Base-by-base conservation (phyloP, 2,329 filamentous ascomycete genomes). In the Penicillium vulpinum region DNA sequence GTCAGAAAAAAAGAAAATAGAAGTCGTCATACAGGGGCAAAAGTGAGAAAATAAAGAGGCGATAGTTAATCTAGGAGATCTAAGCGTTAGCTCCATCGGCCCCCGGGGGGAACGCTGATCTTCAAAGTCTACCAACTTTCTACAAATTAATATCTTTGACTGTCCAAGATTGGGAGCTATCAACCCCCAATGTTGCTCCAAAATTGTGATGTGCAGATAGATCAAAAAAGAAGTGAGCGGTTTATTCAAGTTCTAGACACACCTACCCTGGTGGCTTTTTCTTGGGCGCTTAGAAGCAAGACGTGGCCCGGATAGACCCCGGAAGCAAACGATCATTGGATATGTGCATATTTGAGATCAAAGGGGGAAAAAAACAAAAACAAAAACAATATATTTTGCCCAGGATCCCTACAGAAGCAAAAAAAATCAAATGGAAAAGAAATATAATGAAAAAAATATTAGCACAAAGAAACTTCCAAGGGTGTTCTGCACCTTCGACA, bases 381-480 rank as follows among this genome's bases (percentile, higher is more conserved):
- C 22, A 43, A 24, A 16, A 4, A 35, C 43, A 28, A 28, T 4
- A 40, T 22, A 4, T 8, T 33, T 35, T 35, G 9, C 8, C 22
- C n/a, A 5, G 13, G 16, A 16, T 10, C 29, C 18, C 2, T 21
- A 36, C 18, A 48, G 29, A 35, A 18, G 6, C 11, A 18, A 21
- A 7, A 29, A 8, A 22, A 28, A 36, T 13, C 6, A 11, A 31
- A 47, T 13, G n/a, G n/a, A 24, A 16, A 28, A 24, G 26, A 18
- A 26, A 21, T 15, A 21, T 16, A n/a, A n/a, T n/a, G n/a, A n/a
- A n/a, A n/a, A n/a, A n/a, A n/a, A n/a, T n/a, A n/a, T n/a, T n/a
- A n/a, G n/a, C 9, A 50, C 24, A 54, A 61, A 56, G 51, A 63
- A 61, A 54, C 50, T 60, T 62, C 51, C 28, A 44, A 21, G 16